phyloP scores from a whole-genome alignment of 2,329 filamentous ascomycete species.

The Mycosphaerella arachidis region DNA sequence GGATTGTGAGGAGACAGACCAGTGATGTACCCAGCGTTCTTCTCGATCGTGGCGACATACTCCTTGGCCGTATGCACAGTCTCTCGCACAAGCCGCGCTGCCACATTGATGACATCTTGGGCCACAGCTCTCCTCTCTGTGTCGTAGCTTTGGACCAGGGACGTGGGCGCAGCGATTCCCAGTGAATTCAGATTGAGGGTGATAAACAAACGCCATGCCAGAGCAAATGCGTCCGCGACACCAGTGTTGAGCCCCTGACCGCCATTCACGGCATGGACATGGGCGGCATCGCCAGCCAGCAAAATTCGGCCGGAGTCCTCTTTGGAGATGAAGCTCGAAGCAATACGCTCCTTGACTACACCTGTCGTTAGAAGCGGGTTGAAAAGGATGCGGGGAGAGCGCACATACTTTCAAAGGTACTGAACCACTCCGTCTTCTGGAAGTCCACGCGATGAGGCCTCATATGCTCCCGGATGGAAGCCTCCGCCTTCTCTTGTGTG shows the following conservation, averaged over 20 bases:
- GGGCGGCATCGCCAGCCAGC: conserved; percentile 36
- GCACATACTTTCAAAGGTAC: conserved; percentile 7
- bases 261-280: conserved; percentile 34
- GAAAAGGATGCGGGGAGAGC: neutral
- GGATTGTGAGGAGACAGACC: neutral
- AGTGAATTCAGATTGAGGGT: neutral
- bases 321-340: conserved; percentile 8
- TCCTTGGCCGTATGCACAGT: conserved; percentile 9
- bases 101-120: conserved; percentile 11
- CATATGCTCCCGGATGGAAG: conserved; percentile 10
- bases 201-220: conserved; percentile 30
- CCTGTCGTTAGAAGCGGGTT: neutral
- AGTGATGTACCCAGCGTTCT: conserved; percentile 10
- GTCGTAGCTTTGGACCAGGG: conserved; percentile 8
- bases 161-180: neutral
- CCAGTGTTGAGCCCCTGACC: conserved; percentile 40
- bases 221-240: conserved; percentile 34
- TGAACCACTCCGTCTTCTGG: conserved; percentile 14
- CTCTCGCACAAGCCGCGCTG: conserved; percentile 7
- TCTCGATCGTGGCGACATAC: conserved; percentile 11
- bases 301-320: conserved; percentile 15
- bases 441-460: conserved; percentile 5
- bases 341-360: conserved; percentile 11
- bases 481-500: conserved; percentile 10
- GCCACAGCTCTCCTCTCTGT: conserved; percentile 9